Base-by-base conservation (phyloP, 2,329 filamentous ascomycete species). In the Sclerotinia sclerotiorum region DNA sequence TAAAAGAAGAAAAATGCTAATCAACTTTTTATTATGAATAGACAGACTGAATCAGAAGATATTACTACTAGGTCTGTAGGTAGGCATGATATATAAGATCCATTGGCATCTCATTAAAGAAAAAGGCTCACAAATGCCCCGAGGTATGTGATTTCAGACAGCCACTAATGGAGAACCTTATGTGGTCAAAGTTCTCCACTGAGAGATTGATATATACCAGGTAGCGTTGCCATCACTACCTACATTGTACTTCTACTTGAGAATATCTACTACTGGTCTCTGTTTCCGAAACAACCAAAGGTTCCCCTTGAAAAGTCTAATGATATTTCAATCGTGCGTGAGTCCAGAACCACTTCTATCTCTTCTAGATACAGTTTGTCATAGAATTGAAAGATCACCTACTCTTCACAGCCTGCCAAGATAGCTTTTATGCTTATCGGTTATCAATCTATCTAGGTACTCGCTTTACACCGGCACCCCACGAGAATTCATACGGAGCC, bases 391-490 rank as follows among this genome's bases (percentile, higher is more conserved):
- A 35, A 62, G 29, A 62, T 24, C 60, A 62, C 21, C 29, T 51
- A 63, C 60, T 51, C 60, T 63, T 39, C 60, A 63, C n/a, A 42
- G 48, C 32, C n/a, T 61, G 65, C 57, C 56, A 62, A 63, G 65
- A 63, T 19, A 46, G 35, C 15, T 27, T 57, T 42, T 62, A 35
- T 63, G 27, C 19, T 44, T 51, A 51, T 67, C 65, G 5, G 46
- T 54, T 67, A 67, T 67, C 56, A 54, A 48, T 44, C 54, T 63
- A 67, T 62, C 65, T 39, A 67, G 19, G 46, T 46, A 62, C 44
- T 24, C 24, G 56, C 65, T 67, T 67, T 62, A 39, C 15, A 67
- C 29, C 35, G 48, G 65, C 29, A 29, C 57, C 57, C 65, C 56
- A 54, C 48, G 58, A 51, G 52, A 62, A 63, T 55, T 49, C 48